Evolutionary conservation across 1,284 basidiomycete genomes (phyloP), one percentile per base, ranked within the genome.

Genomic region (Acaromyces ingoldii): DNA sequence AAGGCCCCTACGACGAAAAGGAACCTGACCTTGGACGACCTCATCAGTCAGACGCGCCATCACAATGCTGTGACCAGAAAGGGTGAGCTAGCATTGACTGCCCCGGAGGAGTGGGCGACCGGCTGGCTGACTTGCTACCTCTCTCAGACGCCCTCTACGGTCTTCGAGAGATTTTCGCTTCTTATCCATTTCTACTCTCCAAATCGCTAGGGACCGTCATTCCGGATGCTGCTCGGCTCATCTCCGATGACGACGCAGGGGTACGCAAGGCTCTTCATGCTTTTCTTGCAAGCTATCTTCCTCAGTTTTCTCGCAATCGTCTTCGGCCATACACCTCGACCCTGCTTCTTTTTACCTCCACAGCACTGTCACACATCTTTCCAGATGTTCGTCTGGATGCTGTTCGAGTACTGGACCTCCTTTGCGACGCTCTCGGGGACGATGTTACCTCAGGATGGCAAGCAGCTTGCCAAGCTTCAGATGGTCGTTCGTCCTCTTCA

Each of bases 331-430:
- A 51, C 21, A 19, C 42, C 22, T 46, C 49, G 29, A 51, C 40
- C 1, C 17, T 51, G 21, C 25, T 43, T 19, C 40, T 51, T 10
- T 43, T 33, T 31, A 29, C 33, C 37, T 42, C 49, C 30, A 44
- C 40, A 6, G 39, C 40, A 13, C 26, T 51, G 49, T 46, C 40
- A 21, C 49, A 51, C 41, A 51, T 51, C 15, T 51, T 24, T 42
- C 40, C 40, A 17, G 49, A 51, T 28, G 36, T 51, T 17, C 49
- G 49, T n/a, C 17, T 46, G 24, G 49, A 51, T 31, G 49, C 43
- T 31, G 49, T 43, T 22, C 19, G 40, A 29, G n/a, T 51, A 11
- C 26, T 30, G 24, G 26, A 51, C 13, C 15, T 48, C 10, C 28
- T 43, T 11, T 19, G 25, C 9, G 31, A 34, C 3, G 21, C 42